A percentile compares a stretch with the other conserved stretches of the same genome.
Conservation (phyloP, 2,329 filamentous ascomycete genomes). For the Pseudogymnoascus sp. region DNA sequence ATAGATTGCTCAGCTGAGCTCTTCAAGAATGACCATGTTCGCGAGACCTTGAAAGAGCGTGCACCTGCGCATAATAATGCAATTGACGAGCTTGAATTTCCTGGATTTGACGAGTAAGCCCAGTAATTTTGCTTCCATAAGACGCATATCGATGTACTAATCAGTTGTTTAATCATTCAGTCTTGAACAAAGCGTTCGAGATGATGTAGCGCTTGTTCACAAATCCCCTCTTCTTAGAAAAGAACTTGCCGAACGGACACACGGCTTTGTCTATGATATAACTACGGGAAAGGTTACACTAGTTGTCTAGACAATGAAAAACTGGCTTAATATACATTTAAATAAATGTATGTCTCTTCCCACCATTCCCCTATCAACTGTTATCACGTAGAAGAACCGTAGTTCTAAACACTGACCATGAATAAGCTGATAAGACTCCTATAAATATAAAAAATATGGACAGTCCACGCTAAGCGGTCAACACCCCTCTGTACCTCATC, state of each 20-base stretch:
- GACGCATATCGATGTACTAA: background rate
- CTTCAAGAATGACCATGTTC: constrained; percentile 19
- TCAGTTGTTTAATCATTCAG: constrained; percentile 10
- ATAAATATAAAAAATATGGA: background rate
- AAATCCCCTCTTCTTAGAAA: constrained; percentile 20
- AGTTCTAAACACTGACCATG: background rate
- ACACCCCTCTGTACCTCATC: constrained; percentile 44
- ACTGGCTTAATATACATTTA: background rate
- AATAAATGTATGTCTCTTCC: background rate
- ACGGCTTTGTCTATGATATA: constrained; percentile 23
- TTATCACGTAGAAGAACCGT: background rate
- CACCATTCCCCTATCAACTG: background rate
- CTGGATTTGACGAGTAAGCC: constrained; percentile 23
- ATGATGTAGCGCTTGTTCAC: constrained; percentile 23
- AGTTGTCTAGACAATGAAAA: constrained; percentile 1
- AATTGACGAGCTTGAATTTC: constrained; percentile 23
- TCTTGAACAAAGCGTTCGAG: constrained; percentile 22
- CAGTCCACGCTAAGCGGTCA: constrained; percentile 19
- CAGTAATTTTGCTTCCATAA: background rate
- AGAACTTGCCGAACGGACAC: constrained; percentile 18
- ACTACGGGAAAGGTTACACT: constrained; percentile 21
- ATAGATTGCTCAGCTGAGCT: constrained; percentile 23
- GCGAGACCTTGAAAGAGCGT: constrained; percentile 18
- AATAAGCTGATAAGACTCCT: background rate
- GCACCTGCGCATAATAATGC: constrained; percentile 16